These are phyloP conservation scores for Oemleria cerasiformis DNA, from an alignment of 306 rosid genomes.

Conservation along the genomic window DNA sequence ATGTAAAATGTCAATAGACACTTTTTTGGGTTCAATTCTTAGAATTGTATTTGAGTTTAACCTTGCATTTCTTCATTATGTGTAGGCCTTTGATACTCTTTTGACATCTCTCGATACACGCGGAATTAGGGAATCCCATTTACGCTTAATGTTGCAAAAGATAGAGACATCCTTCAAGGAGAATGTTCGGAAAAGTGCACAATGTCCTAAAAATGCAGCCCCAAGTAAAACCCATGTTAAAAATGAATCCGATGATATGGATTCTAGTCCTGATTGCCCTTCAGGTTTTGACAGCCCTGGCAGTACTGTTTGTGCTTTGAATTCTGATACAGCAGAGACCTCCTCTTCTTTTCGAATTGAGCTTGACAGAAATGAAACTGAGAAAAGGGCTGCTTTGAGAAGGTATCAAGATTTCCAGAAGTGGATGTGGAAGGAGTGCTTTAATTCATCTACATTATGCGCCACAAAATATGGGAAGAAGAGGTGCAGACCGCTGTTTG, in stretches of 20 bases:
- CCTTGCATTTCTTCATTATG: constrained; percentile 1
- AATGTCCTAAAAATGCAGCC: constrained; percentile 30
- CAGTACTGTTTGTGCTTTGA: constrained; percentile 57
- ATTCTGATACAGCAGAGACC: constrained; percentile 47
- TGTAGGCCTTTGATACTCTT: constrained; percentile 85
- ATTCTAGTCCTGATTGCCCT: constrained; percentile 38
- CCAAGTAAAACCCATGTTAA: constrained; percentile 35
- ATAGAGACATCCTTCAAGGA: constrained; percentile 74
- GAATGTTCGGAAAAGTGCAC: constrained; percentile 52
- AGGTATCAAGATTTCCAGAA: constrained; percentile 86
- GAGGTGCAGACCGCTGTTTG: constrained; percentile 69
- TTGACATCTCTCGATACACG: constrained; percentile 78
- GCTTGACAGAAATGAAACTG: constrained; percentile 69
- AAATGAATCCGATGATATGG: constrained; percentile 50
- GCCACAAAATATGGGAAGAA: constrained; percentile 69
- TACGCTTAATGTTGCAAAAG: constrained; percentile 89
- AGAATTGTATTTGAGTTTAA: not conserved
- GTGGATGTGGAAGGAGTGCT: constrained; percentile 91
- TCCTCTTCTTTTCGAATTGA: constrained; percentile 82
- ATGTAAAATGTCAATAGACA: not conserved
- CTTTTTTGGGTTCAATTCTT: not conserved
- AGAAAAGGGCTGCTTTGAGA: constrained; percentile 69
- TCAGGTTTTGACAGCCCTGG: constrained; percentile 67
- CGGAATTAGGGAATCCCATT: constrained; percentile 88
- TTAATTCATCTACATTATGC: constrained; percentile 50